A percentile compares a stretch with the other conserved stretches of the same genome.
phyloP scores from a whole-genome alignment of 306 rosid species.

The Citrullus mucosospermus region DNA sequence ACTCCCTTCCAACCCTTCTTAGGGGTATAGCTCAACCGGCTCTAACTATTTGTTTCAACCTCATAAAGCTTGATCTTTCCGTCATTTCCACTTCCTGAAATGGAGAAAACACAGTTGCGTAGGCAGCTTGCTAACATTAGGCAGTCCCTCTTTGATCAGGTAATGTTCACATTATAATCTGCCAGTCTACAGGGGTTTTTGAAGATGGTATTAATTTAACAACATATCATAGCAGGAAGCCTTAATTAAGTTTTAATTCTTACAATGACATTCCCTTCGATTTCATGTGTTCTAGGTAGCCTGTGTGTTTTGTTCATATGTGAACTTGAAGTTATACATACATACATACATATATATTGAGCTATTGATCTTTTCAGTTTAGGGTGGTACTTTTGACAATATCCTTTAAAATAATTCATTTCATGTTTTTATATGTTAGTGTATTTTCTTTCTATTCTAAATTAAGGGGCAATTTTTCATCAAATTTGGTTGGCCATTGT shows the following conservation, averaged over 20 bases:
- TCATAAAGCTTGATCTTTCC: not conserved
- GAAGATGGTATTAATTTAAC: not conserved
- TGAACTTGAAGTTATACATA: not conserved
- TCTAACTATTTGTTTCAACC: not conserved
- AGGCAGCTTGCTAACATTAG: slow-evolving; percentile 47
- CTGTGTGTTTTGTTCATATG: not conserved
- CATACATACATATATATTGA: no score
- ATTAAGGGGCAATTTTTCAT: not conserved
- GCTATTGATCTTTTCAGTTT: not conserved
- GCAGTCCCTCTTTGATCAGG: slow-evolving; percentile 82
- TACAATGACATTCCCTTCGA: not conserved
- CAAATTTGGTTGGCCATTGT: not conserved
- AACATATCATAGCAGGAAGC: not conserved
- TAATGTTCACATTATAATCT: not conserved
- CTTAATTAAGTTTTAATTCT: not conserved
- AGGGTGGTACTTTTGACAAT: not conserved
- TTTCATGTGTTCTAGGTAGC: not conserved
- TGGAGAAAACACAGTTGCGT: slow-evolving; percentile 47
- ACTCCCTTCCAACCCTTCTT: slow-evolving; percentile 14
- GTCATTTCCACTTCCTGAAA: slow-evolving; percentile 1
- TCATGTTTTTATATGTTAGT: not conserved
- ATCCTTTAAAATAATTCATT: not conserved
- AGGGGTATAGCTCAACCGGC: slow-evolving; percentile 12
- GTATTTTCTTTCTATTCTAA: not conserved
- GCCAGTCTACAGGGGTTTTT: not conserved